Percentiles rank a stretch among this genome's conserved stretches.
phyloP scores from a whole-genome alignment of 768 basidiomycete genomes.

The Leucogyrophana mollusca region DNA sequence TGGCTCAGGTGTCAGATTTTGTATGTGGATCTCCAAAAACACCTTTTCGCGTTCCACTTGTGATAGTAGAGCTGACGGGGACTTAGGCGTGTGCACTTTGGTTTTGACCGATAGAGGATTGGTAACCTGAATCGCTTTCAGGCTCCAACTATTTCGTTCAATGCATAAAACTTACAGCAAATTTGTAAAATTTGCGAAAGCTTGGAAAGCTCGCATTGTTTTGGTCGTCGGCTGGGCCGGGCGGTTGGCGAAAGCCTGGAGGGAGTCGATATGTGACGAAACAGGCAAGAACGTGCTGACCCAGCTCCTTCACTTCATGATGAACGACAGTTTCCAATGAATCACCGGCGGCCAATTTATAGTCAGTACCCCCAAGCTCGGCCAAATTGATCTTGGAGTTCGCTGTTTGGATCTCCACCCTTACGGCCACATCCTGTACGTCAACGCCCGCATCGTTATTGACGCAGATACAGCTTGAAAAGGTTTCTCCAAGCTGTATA shows the following conservation, averaged over 20 bases:
- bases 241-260: slow-evolving; percentile 48
- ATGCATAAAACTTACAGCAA: slow-evolving; percentile 57
- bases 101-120: slow-evolving; percentile 95
- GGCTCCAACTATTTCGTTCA: background rate
- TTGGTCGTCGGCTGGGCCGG: slow-evolving; percentile 47
- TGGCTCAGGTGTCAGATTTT: slow-evolving; percentile 77
- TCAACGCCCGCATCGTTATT: slow-evolving; percentile 72
- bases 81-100: slow-evolving; percentile 78
- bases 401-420: slow-evolving; percentile 85
- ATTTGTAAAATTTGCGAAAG: slow-evolving; percentile 91
- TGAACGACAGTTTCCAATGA: slow-evolving; percentile 67
- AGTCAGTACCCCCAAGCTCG: slow-evolving; percentile 58
- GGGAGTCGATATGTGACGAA: slow-evolving; percentile 81
- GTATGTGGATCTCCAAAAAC: slow-evolving; percentile 90
- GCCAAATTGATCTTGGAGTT: slow-evolving; percentile 60
- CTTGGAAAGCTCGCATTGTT: slow-evolving; percentile 60
- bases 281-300: slow-evolving; percentile 86
- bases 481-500: slow-evolving; percentile 88
- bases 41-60: slow-evolving; percentile 71
- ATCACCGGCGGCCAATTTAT: slow-evolving; percentile 51
- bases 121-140: slow-evolving; percentile 58
- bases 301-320: slow-evolving; percentile 93
- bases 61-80: slow-evolving; percentile 69
- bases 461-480: slow-evolving; percentile 77
- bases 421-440: slow-evolving; percentile 62